Evolutionary conservation across 352 stramenopile genomes (phyloP).

Genomic region (Globisporangium sylvaticum): DNA sequence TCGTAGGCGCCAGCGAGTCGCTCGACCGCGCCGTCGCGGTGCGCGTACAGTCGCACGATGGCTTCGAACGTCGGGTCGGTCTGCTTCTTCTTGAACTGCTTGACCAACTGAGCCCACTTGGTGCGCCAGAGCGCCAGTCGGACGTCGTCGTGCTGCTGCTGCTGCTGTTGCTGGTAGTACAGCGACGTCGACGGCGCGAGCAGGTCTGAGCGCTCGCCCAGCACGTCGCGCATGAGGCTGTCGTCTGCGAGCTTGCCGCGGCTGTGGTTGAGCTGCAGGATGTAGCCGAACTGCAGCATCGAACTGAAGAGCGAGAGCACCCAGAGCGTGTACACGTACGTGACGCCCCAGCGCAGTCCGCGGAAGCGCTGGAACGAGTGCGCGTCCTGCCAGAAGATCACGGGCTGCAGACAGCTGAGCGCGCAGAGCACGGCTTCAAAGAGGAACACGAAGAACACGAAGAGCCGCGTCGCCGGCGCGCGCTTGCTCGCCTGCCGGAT

Average conservation of each 20-base stretch:
- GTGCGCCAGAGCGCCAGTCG: constrained; percentile 51
- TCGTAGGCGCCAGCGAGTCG: constrained; percentile 48
- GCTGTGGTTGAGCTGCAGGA: constrained; percentile 74
- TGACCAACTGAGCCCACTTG: constrained; percentile 77
- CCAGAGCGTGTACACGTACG: constrained; percentile 58
- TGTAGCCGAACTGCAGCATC: constrained; percentile 67
- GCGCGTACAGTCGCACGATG: constrained; percentile 79
- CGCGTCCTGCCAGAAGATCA: constrained; percentile 57
- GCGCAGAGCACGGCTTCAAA: constrained; percentile 37
- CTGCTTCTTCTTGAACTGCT: constrained; percentile 54
- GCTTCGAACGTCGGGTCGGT: constrained; percentile 78
- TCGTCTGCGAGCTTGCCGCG: constrained; percentile 59
- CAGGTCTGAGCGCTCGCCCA: constrained; percentile 25
- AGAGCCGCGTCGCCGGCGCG: constrained; percentile 64
- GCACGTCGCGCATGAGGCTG: constrained; percentile 56
- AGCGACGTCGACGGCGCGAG: constrained; percentile 7
- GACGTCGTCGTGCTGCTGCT: constrained; percentile 35
- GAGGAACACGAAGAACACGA: constrained; percentile 79
- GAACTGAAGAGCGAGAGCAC: constrained; percentile 43
- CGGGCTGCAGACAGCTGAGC: constrained; percentile 54
- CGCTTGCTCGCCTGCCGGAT: constrained; percentile 67
- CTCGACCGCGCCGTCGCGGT: constrained; percentile 65
- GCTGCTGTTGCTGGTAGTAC: constrained; percentile 9
- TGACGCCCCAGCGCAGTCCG: constrained; percentile 34
- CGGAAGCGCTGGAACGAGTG: constrained; percentile 48